Percentiles rank a stretch among this genome's conserved stretches.
These are phyloP conservation scores for Dictyophora rubrovolvata DNA, from an alignment of 768 basidiomycete genomes.

Conservation along the genomic window DNA sequence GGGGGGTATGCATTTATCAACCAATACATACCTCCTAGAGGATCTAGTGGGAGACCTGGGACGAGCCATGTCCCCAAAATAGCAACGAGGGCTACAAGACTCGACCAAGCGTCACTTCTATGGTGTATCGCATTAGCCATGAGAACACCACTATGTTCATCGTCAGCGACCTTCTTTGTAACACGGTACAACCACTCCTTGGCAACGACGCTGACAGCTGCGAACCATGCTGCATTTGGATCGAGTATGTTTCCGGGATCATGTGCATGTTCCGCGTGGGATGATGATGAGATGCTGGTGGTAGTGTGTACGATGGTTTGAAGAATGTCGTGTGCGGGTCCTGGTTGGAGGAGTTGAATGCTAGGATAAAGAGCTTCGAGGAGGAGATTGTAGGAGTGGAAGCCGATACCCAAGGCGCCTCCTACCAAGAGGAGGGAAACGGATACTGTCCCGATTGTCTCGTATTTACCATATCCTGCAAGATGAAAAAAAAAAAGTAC, in stretches of 20 bases:
- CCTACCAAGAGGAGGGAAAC: slow-evolving; percentile 81
- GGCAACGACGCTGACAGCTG: slow-evolving; percentile 60
- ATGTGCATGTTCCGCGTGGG: slow-evolving; percentile 39
- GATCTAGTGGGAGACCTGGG: slow-evolving; percentile 83
- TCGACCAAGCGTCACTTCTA: slow-evolving; percentile 93
- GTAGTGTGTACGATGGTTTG: slow-evolving; percentile 44
- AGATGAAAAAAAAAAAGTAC: not conserved
- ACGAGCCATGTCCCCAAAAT: slow-evolving; percentile 85
- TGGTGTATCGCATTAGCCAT: slow-evolving; percentile 97
- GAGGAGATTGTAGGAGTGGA: slow-evolving; percentile 84
- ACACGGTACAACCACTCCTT: slow-evolving; percentile 93
- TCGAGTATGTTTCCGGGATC: slow-evolving; percentile 53
- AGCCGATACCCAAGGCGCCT: slow-evolving; percentile 74
- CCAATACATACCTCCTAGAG: slow-evolving; percentile 66
- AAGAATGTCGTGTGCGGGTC: slow-evolving; percentile 54
- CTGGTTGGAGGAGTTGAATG: slow-evolving; percentile 52
- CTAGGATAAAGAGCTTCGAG: slow-evolving; percentile 61
- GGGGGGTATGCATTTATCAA: too few species aligned
- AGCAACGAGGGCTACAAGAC: slow-evolving; percentile 81
- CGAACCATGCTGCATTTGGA: slow-evolving; percentile 97
- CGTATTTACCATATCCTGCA: slow-evolving; percentile 79
- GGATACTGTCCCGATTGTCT: slow-evolving; percentile 87
- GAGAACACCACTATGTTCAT: slow-evolving; percentile 85
- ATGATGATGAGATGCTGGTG: slow-evolving; percentile 32
- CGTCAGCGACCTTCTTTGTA: slow-evolving; percentile 82